A percentile compares a stretch with the other conserved stretches of the same genome.
These are phyloP conservation scores for Porphyridium purpureum DNA, from an alignment of 23 red algal species.

Conservation along the genomic window DNA sequence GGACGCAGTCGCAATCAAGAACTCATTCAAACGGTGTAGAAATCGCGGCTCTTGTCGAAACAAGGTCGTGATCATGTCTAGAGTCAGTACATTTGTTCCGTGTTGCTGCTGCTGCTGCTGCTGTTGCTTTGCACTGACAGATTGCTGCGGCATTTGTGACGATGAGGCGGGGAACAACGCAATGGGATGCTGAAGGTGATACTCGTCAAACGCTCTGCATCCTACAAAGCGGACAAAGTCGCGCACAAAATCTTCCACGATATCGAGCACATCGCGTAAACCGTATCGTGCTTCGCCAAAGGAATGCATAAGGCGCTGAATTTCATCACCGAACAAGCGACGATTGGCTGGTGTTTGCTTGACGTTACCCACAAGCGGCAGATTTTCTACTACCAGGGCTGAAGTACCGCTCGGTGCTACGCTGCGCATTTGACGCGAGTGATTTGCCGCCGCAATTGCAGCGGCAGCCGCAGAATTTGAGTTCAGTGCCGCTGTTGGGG, in stretches of 20 bases:
- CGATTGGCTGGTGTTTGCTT: slow-evolving; percentile 1
- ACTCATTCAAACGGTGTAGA: background rate
- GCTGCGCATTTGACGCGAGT: too few relatives aligned
- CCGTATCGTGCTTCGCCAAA: slow-evolving; percentile 57
- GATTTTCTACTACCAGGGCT: too few relatives aligned
- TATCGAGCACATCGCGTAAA: slow-evolving; percentile 32
- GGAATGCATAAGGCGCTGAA: slow-evolving; percentile 68
- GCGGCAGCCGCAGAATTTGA: too few relatives aligned
- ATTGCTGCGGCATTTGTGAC: slow-evolving; percentile 4
- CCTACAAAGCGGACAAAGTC: slow-evolving; percentile 15
- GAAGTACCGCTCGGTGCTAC: too few relatives aligned
- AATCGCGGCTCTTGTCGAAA: background rate
- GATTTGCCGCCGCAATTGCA: too few relatives aligned
- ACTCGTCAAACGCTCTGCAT: background rate
- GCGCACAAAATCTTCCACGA: slow-evolving; percentile 47
- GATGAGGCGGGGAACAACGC: background rate
- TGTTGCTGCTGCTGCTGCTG: slow-evolving; percentile 9
- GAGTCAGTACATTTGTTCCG: background rate
- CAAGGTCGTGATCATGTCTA: background rate
- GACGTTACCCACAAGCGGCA: too few relatives aligned
- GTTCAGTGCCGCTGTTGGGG: too few relatives aligned
- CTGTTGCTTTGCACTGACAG: background rate
- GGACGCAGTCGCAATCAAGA: background rate
- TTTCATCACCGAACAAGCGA: slow-evolving; percentile 36
- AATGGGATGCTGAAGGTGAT: background rate